phyloP scores from a whole-genome alignment of 1,139 yeast species.

The Yamadazyma kanchanaburiensis region DNA sequence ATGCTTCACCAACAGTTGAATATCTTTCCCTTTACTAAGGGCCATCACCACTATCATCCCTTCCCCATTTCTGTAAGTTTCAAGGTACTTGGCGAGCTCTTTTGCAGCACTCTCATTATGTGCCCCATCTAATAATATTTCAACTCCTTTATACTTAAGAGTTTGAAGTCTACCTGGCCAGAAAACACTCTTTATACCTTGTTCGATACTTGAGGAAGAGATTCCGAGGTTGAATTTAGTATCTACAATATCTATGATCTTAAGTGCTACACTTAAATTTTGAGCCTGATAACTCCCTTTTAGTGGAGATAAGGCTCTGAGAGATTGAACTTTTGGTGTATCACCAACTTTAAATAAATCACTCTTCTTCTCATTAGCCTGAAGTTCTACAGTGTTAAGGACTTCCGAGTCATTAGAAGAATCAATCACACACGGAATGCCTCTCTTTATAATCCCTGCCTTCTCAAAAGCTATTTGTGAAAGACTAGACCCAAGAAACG shows the following conservation, averaged over 20 bases:
- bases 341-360: constrained; percentile 18
- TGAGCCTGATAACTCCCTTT: constrained; percentile 69
- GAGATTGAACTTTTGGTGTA: constrained; percentile 2
- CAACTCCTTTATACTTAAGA: constrained; percentile 17
- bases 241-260: constrained; percentile 42
- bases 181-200: constrained; percentile 49
- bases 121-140: constrained; percentile 72
- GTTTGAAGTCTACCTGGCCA: constrained; percentile 69
- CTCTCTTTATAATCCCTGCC: constrained; percentile 73
- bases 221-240: constrained; percentile 16
- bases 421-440: constrained; percentile 68
- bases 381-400: constrained; percentile 34
- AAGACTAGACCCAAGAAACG: constrained; percentile 64
- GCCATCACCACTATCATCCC: constrained; percentile 67
- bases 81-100: constrained; percentile 48
- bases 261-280: constrained; percentile 70
- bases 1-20: constrained; percentile 48
- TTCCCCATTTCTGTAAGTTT: constrained; percentile 15
- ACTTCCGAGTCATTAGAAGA: constrained; percentile 57
- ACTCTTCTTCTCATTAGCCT: constrained; percentile 17
- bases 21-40: constrained; percentile 69
- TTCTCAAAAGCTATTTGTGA: constrained; percentile 68
- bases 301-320: constrained; percentile 47
- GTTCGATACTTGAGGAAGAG: constrained; percentile 28
- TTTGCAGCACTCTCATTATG: constrained; percentile 84